These are phyloP conservation scores for Coccomyxa sp. DNA, from an alignment of 139 green algal species.

Conservation along the genomic window DNA sequence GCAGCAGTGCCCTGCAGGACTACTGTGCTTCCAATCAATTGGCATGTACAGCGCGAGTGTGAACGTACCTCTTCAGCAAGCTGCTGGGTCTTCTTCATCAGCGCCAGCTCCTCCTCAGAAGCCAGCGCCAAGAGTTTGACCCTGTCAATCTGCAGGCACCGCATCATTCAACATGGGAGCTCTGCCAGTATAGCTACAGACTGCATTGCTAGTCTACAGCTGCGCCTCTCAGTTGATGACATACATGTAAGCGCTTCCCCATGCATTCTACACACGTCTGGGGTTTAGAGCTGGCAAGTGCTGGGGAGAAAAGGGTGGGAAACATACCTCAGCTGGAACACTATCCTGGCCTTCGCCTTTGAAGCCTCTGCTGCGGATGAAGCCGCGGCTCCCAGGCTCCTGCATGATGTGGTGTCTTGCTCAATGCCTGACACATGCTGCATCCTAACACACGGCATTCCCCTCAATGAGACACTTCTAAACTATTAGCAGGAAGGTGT, in stretches of 20 bases:
- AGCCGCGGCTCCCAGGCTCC: neutral
- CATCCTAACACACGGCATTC: neutral
- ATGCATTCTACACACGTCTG: no score
- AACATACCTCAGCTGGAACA: neutral
- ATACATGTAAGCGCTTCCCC: no score
- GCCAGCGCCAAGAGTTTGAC: neutral
- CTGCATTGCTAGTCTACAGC: neutral
- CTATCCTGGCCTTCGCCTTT: neutral
- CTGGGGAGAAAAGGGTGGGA: neutral
- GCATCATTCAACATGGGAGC: neutral
- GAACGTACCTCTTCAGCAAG: neutral
- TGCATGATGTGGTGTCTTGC: neutral
- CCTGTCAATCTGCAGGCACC: neutral
- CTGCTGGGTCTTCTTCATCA: neutral
- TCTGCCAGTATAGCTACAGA: neutral
- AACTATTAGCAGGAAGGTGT: neutral
- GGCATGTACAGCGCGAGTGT: no score
- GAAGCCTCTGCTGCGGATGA: neutral
- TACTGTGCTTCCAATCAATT: no score
- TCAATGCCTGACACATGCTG: neutral
- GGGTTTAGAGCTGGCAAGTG: no score
- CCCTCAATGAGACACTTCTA: neutral
- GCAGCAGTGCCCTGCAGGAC: no score
- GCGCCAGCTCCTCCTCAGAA: neutral
- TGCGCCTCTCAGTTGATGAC: no score